Conservation (phyloP, 1,284 basidiomycete species). For the Apiotrichum porosum region DNA sequence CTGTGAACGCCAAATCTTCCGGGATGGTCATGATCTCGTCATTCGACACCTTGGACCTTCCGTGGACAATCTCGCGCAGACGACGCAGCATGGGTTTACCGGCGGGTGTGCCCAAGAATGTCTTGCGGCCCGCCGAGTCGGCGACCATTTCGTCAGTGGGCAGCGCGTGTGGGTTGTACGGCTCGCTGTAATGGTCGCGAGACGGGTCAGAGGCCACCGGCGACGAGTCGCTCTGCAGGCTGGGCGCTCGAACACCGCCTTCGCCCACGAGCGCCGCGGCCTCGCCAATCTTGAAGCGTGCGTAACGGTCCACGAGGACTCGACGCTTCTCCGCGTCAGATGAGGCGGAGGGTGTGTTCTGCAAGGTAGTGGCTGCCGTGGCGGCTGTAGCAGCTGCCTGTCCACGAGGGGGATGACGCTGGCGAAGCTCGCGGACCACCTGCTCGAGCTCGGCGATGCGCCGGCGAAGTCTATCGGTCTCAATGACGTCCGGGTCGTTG, state of each 20-base stretch:
- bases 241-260: conserved; percentile 13
- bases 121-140: conserved; percentile 33
- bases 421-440: conserved; percentile 65
- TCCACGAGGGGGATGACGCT: conserved; percentile 24
- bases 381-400: conserved; percentile 2
- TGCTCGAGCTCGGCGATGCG: conserved; percentile 85
- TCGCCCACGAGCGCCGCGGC: conserved; percentile 31
- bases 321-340: conserved; percentile 35
- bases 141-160: conserved; percentile 43
- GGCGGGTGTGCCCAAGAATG: conserved; percentile 39
- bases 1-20: conserved; percentile 44
- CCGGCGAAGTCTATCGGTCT: conserved; percentile 72
- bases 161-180: conserved; percentile 31
- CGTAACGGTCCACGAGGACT: conserved; percentile 44
- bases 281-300: conserved; percentile 45
- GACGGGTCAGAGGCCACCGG: conserved; percentile 1
- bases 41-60: conserved; percentile 1
- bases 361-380: background rate
- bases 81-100: conserved; percentile 41
- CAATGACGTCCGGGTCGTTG: conserved; percentile 68
- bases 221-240: conserved; percentile 5
- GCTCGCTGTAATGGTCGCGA: conserved; percentile 24
- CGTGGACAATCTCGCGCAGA: conserved; percentile 14
- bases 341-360: background rate
- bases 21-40: conserved; percentile 33